phyloP scores from a whole-genome alignment of 352 stramenopile species.

The Globisporangium rhizosaccharum region DNA sequence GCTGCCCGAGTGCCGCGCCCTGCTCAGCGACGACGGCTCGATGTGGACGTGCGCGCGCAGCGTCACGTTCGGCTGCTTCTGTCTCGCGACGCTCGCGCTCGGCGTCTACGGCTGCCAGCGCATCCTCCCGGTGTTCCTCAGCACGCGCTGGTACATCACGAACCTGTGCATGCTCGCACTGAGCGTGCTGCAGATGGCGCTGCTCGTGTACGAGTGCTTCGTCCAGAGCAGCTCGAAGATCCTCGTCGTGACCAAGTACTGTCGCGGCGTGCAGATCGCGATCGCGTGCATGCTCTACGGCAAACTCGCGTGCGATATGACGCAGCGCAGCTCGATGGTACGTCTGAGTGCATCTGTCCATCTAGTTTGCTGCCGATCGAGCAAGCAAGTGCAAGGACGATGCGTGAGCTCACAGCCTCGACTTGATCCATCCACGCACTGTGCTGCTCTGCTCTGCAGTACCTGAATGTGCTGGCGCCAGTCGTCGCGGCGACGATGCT shows the following conservation, averaged over 20 bases:
- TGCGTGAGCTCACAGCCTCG: background rate
- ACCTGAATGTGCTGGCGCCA: constrained; percentile 45
- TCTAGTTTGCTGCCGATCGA: background rate
- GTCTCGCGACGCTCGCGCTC: constrained; percentile 41
- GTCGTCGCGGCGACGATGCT: constrained; percentile 43
- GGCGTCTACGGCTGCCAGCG: constrained; percentile 36
- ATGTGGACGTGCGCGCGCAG: constrained; percentile 56
- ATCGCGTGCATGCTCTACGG: constrained; percentile 69
- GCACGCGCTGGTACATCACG: constrained; percentile 46
- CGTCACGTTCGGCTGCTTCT: constrained; percentile 52
- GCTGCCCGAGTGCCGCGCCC: constrained; percentile 48
- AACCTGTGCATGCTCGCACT: constrained; percentile 62
- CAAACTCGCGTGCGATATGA: constrained; percentile 57
- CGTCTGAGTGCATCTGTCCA: background rate
- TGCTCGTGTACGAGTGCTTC: constrained; percentile 62
- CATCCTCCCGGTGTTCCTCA: constrained; percentile 55
- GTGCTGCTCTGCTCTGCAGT: constrained; percentile 17
- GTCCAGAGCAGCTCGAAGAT: constrained; percentile 49
- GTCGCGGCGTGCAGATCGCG: constrained; percentile 56
- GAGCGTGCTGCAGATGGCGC: constrained; percentile 53
- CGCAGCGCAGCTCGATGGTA: constrained; percentile 35
- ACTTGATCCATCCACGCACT: background rate
- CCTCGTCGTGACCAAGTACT: constrained; percentile 70
- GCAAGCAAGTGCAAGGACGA: too few relatives aligned
- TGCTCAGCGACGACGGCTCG: constrained; percentile 26